phyloP scores from a whole-genome alignment of 805 yeast species.

The Ogataea nitratoaversa region DNA sequence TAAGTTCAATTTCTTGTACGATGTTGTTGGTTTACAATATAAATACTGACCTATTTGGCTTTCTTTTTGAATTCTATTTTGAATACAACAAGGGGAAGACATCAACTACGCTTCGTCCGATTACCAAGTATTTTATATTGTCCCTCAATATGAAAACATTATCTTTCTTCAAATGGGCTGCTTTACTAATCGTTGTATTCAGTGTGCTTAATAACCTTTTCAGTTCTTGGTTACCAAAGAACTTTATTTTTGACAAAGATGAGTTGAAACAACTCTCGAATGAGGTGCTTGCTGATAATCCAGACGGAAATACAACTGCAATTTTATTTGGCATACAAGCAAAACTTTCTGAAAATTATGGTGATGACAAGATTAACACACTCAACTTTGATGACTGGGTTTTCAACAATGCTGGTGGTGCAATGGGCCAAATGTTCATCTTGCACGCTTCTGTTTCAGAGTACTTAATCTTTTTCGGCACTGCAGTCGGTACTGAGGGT shows the following conservation, averaged over 20 bases:
- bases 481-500: conserved; percentile 93
- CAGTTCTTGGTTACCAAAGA: conserved; percentile 63
- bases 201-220: conserved; percentile 38
- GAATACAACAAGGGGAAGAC: too few species aligned
- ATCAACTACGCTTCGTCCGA: too few species aligned
- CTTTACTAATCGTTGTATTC: conserved; percentile 26
- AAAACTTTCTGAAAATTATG: conserved; percentile 59
- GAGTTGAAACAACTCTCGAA: conserved; percentile 56
- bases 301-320: conserved; percentile 57
- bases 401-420: conserved; percentile 97
- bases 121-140: too few species aligned
- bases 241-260: conserved; percentile 66
- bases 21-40: too few species aligned
- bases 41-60: too few species aligned
- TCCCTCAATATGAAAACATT: not conserved
- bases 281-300: conserved; percentile 48
- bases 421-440: conserved; percentile 95
- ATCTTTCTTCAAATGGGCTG: conserved; percentile 10
- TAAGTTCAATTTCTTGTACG: too few species aligned
- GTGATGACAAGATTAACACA: conserved; percentile 61
- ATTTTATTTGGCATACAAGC: conserved; percentile 60
- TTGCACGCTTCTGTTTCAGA: conserved; percentile 93
- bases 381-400: conserved; percentile 83
- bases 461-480: conserved; percentile 88
- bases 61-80: too few species aligned